Evolutionary conservation across 345 rosid species (phyloP), one percentile per base, ranked within the genome.

Genomic region (Camelina neglecta): DNA sequence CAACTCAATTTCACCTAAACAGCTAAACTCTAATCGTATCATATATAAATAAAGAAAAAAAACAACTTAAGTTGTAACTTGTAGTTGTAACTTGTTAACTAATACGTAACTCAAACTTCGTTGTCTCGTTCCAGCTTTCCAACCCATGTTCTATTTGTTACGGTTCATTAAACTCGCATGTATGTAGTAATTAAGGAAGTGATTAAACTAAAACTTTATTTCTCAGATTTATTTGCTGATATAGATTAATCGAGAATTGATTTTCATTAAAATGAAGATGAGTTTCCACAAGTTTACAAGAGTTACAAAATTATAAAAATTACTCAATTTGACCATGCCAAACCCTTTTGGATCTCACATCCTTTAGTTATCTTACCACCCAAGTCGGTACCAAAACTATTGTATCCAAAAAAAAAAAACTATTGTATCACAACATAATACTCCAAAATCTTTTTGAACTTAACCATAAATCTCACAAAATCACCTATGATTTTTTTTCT

Each of bases 351-450:
- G 80, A 93, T 93, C 87, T 91, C 45, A 91, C 98, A 56, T 93
- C 98, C 98, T 82, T 93, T 93, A 0, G 97, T 90, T 54, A 78
- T 79, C 86, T 93, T 93, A 23, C 97, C 97, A 9, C 97, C 97
- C 88, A 93, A 63, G 77, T 93, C 96, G 60, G 96, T 93, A 74
- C 91, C 97, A 35, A 35, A 35, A 6, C 8, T 35, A 35, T 35
- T 35, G 38, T 35, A 35, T 35, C 23, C 1, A 18, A 18, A 18
- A 18, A 18, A 18, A 18, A 18, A 35, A 35, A 35, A 6, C 8
- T 35, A 35, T 35, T 35, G 38, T 35, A 35, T 35, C 38, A 7
- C 38, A 35, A 35, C 38, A 35, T 35, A 6, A 35, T 35, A 35
- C 8, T 35, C 8, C 8, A 35, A 35, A 35, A 35, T 35, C 38